Percentiles rank a stretch among this genome's conserved stretches.
phyloP scores from a whole-genome alignment of 2,329 filamentous ascomycete genomes.

The Alternaria panax region DNA sequence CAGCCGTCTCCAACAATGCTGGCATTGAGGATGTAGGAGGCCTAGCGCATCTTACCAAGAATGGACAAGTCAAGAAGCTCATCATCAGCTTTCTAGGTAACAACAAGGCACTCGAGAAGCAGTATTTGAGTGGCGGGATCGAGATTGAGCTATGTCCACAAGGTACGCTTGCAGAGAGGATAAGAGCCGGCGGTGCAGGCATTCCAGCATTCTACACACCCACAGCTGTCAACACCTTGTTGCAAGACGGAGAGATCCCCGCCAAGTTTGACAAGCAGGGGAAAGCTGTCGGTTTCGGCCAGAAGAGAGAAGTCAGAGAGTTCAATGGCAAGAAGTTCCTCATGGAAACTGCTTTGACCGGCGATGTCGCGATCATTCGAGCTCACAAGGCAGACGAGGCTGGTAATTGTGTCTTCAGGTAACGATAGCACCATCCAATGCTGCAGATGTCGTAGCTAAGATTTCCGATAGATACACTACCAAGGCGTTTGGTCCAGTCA shows the following conservation, averaged over 20 bases:
- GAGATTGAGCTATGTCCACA: constrained; percentile 80
- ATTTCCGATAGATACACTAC: constrained; percentile 41
- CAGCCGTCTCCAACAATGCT: constrained; percentile 82
- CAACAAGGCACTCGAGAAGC: constrained; percentile 77
- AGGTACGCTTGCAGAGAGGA: constrained; percentile 75
- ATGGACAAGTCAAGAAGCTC: constrained; percentile 74
- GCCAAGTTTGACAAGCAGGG: constrained; percentile 66
- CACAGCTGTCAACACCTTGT: constrained; percentile 69
- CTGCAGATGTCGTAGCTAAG: constrained; percentile 2
- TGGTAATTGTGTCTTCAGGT: constrained; percentile 76
- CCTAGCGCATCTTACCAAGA: constrained; percentile 71
- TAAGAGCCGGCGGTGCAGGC: constrained; percentile 75
- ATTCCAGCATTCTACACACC: constrained; percentile 85
- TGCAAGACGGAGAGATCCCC: constrained; percentile 73
- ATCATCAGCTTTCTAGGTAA: constrained; percentile 80
- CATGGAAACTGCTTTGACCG: constrained; percentile 78
- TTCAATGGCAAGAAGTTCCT: constrained; percentile 77
- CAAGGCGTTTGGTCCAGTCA: constrained; percentile 56
- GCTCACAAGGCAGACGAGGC: constrained; percentile 79
- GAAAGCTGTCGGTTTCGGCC: constrained; percentile 68
- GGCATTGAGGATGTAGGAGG: constrained; percentile 71
- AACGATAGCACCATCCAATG: background rate
- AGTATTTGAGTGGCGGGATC: constrained; percentile 75
- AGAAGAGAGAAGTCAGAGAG: constrained; percentile 71
- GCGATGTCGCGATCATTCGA: constrained; percentile 78